Conservation (phyloP, 116 monocot species). For the Posidonia oceanica region DNA sequence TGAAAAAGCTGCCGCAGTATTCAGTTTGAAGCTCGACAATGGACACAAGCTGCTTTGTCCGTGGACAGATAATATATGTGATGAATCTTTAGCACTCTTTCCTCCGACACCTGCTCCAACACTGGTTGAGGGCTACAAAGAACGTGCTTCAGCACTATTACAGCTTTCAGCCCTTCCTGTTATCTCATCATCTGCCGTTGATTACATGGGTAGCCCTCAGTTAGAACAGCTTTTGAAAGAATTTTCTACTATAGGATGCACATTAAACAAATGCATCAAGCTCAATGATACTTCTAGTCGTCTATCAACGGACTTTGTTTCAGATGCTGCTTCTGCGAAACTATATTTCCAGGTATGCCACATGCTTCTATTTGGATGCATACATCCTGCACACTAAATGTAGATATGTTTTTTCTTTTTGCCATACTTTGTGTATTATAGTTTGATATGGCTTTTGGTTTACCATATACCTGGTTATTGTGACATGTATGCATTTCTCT, state of each 20-base stretch:
- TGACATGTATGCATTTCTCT: no score
- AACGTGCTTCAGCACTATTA: conserved; percentile 33
- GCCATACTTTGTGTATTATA: background rate
- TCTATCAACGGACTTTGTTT: conserved; percentile 18
- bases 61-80: conserved; percentile 92
- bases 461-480: no score
- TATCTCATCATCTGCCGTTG: conserved; percentile 51
- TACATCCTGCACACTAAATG: background rate
- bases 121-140: conserved; percentile 55
- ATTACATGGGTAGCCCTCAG: conserved; percentile 48
- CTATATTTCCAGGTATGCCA: conserved; percentile 69
- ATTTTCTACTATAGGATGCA: conserved; percentile 18
- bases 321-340: conserved; percentile 21
- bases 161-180: conserved; percentile 59
- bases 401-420: background rate
- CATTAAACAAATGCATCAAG: conserved; percentile 28
- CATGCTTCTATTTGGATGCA: background rate
- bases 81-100: conserved; percentile 63
- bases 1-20: conserved; percentile 94
- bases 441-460: no score
- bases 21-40: conserved; percentile 88
- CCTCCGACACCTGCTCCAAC: conserved; percentile 58
- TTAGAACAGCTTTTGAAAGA: conserved; percentile 46
- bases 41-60: conserved; percentile 88
- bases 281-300: conserved; percentile 26